A percentile compares a stretch with the other conserved stretches of the same genome.
These are phyloP conservation scores for Cadophora sp. DNA, from an alignment of 2,329 filamentous ascomycete genomes.

Conservation along the genomic window DNA sequence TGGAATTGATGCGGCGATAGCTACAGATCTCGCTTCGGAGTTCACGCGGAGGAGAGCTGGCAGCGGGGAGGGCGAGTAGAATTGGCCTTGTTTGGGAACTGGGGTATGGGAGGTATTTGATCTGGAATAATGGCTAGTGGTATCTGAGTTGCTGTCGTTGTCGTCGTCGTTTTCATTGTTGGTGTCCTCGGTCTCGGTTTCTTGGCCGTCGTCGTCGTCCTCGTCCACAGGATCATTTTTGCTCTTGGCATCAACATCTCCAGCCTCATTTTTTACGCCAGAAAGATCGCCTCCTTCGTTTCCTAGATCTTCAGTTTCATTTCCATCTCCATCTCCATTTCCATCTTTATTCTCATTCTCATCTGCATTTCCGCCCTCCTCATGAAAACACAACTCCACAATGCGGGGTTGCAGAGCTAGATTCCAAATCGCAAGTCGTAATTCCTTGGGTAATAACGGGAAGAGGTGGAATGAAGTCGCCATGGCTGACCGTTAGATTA, in stretches of 20 bases:
- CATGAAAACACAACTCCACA: neutral
- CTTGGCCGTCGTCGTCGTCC: neutral
- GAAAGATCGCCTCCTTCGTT: neutral
- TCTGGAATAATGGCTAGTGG: neutral
- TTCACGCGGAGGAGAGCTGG: neutral
- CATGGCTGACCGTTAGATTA: neutral
- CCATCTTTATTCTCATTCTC: neutral
- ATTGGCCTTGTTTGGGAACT: neutral
- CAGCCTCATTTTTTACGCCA: neutral
- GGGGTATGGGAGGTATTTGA: neutral
- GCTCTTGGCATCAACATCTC: too few relatives aligned
- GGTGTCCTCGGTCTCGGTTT: neutral
- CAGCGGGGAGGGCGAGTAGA: slow-evolving; percentile 1
- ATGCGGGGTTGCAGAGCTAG: slow-evolving; percentile 7
- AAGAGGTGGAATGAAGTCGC: neutral
- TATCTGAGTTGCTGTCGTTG: neutral
- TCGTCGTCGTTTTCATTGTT: neutral
- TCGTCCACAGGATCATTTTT: neutral
- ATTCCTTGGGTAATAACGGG: slow-evolving; percentile 2
- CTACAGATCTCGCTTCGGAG: slow-evolving; percentile 3
- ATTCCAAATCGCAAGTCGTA: slow-evolving; percentile 2
- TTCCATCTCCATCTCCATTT: neutral
- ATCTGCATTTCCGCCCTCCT: neutral
- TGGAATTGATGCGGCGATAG: neutral
- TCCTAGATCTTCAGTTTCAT: neutral